These are phyloP conservation scores for Hemileccinum impolitum DNA, from an alignment of 768 basidiomycete species.

Conservation along the genomic window DNA sequence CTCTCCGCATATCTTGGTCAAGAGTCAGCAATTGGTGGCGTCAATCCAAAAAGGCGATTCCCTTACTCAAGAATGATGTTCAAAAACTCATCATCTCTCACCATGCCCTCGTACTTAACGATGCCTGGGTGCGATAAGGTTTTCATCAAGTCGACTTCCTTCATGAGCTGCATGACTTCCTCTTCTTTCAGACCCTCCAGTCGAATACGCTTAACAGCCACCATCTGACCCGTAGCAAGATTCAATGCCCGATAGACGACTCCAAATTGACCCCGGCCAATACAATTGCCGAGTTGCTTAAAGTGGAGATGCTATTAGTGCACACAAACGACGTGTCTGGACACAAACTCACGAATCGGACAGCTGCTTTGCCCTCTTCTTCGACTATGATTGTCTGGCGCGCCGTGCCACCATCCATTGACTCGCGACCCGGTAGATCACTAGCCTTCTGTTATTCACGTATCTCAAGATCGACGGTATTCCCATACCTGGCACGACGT, in stretches of 20 bases:
- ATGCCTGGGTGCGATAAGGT: conserved; percentile 91
- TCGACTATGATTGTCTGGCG: conserved; percentile 70
- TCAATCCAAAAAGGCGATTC: neutral
- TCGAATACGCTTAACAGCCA: conserved; percentile 97
- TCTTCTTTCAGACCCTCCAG: conserved; percentile 88
- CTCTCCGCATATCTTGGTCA: conserved; percentile 85
- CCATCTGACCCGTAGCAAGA: conserved; percentile 91
- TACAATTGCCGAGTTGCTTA: conserved; percentile 97
- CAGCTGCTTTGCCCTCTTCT: conserved; percentile 77
- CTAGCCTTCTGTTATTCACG: conserved; percentile 55
- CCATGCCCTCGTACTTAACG: conserved; percentile 97
- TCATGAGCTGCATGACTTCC: conserved; percentile 88
- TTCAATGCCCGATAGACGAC: conserved; percentile 94
- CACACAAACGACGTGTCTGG: neutral
- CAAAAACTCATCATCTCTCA: conserved; percentile 80
- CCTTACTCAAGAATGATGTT: conserved; percentile 93
- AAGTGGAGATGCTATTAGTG: conserved; percentile 9
- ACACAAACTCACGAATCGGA: conserved; percentile 68
- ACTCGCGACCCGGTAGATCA: conserved; percentile 60
- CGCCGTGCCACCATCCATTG: conserved; percentile 59
- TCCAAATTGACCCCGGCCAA: conserved; percentile 96
- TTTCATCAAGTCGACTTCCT: conserved; percentile 91
- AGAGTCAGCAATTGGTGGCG: conserved; percentile 13
- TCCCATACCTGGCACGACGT: conserved; percentile 64
- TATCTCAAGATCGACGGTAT: conserved; percentile 64